Evolutionary conservation across 768 basidiomycete species (phyloP).

Genomic region (Cyclocybe cylindracea): DNA sequence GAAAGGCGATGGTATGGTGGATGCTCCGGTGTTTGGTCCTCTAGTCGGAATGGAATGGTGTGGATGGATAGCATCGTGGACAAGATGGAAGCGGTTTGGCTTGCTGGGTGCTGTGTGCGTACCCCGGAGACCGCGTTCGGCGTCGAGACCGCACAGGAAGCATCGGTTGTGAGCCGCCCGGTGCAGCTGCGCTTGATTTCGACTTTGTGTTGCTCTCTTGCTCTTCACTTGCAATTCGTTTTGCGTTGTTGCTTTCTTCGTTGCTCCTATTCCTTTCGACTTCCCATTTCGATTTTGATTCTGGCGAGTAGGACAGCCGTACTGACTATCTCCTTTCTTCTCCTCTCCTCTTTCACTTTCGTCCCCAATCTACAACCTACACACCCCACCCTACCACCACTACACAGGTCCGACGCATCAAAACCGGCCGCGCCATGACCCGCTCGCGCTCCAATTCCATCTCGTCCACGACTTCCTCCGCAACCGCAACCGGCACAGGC

Average conservation of each 20-base stretch:
- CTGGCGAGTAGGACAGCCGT: slow-evolving; percentile 1
- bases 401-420: slow-evolving; percentile 68
- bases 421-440: slow-evolving; percentile 51
- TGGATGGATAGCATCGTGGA: too few relatives aligned
- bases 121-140: too few relatives aligned
- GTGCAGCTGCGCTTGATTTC: too few relatives aligned
- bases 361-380: background rate
- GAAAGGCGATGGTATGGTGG: too few relatives aligned
- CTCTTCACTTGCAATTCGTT: background rate
- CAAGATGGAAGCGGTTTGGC: too few relatives aligned
- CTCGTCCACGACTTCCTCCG: slow-evolving; percentile 28
- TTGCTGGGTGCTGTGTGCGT: too few relatives aligned
- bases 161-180: too few relatives aligned
- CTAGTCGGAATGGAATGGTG: too few relatives aligned
- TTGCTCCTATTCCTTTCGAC: background rate
- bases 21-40: too few relatives aligned
- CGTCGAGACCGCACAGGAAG: too few relatives aligned
- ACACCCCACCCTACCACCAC: slow-evolving; percentile 1
- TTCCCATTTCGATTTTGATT: background rate
- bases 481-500: slow-evolving; percentile 19
- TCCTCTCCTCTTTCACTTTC: slow-evolving; percentile 2
- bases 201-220: too few relatives aligned
- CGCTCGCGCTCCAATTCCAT: slow-evolving; percentile 39
- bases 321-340: background rate
- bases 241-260: background rate